Evolutionary conservation across 139 green algal species (phyloP).

Genomic region (Coccomyxa sp.): DNA sequence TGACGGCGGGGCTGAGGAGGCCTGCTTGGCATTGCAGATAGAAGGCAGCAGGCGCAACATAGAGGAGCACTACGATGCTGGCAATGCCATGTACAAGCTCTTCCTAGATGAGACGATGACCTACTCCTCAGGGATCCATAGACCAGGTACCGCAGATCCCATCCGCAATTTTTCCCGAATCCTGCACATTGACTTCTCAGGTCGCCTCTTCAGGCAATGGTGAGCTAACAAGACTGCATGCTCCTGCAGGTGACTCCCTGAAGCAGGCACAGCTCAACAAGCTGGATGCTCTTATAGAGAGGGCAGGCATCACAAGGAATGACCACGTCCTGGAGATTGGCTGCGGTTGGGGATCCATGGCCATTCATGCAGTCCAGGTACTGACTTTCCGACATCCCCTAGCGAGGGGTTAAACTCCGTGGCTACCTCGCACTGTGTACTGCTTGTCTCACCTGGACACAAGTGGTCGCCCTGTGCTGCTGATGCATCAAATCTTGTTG

Average conservation of each 20-base stretch:
- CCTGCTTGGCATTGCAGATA: background rate
- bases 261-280: constrained; percentile 77
- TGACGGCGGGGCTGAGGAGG: background rate
- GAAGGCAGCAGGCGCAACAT: constrained; percentile 85
- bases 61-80: constrained; percentile 95
- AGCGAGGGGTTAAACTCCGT: too few species aligned
- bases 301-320: constrained; percentile 31
- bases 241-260: constrained; percentile 27
- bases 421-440: too few species aligned
- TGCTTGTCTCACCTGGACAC: too few species aligned
- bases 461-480: too few species aligned
- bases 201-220: background rate
- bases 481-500: too few species aligned
- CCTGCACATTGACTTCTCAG: background rate
- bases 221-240: background rate
- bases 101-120: constrained; percentile 96
- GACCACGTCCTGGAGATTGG: constrained; percentile 95
- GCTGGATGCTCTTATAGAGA: constrained; percentile 77
- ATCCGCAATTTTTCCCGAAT: background rate
- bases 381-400: too few species aligned
- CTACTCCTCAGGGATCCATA: constrained; percentile 83
- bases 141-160: background rate
- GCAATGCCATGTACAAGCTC: constrained; percentile 89
- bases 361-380: constrained; percentile 75
- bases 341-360: constrained; percentile 94